phyloP scores from a whole-genome alignment of 768 basidiomycete genomes.

The Kwoniella sp. region DNA sequence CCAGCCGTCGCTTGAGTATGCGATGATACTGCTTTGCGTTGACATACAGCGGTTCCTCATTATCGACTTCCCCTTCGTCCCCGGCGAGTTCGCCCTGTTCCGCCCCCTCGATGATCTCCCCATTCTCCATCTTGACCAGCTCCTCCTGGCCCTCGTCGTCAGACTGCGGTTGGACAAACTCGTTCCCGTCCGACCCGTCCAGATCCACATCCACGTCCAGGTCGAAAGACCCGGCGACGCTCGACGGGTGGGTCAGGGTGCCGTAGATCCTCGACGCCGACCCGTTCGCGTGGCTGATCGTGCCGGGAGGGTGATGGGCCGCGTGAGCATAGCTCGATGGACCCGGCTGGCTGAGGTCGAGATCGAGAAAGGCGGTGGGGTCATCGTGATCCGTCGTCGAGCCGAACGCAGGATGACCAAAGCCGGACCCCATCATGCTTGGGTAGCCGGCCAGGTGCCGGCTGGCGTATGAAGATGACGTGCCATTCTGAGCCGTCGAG shows the following conservation, averaged over 20 bases:
- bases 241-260: too few species aligned
- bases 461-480: slow-evolving; percentile 8
- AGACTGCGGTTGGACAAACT: slow-evolving; percentile 5
- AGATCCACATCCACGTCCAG: slow-evolving; percentile 19
- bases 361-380: slow-evolving; percentile 16
- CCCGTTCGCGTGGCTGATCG: too few species aligned
- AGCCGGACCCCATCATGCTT: slow-evolving; percentile 9
- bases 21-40: slow-evolving; percentile 99
- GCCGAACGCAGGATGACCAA: slow-evolving; percentile 8
- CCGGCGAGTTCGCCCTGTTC: slow-evolving; percentile 1
- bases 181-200: slow-evolving; percentile 17
- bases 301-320: too few species aligned
- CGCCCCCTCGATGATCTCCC: background rate
- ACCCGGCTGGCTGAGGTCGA: slow-evolving; percentile 21
- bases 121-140: slow-evolving; percentile 18
- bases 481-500: slow-evolving; percentile 12
- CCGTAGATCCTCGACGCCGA: too few species aligned
- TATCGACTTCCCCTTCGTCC: slow-evolving; percentile 53
- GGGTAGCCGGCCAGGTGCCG: slow-evolving; percentile 5
- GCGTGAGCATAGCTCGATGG: slow-evolving; percentile 17
- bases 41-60: slow-evolving; percentile 97
- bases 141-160: slow-evolving; percentile 12
- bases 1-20: slow-evolving; percentile 90
- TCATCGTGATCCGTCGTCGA: slow-evolving; percentile 11
- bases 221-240: slow-evolving; percentile 4